Conservation (phyloP, 495 filamentous ascomycete species). For the Xylaria bambusicola region DNA sequence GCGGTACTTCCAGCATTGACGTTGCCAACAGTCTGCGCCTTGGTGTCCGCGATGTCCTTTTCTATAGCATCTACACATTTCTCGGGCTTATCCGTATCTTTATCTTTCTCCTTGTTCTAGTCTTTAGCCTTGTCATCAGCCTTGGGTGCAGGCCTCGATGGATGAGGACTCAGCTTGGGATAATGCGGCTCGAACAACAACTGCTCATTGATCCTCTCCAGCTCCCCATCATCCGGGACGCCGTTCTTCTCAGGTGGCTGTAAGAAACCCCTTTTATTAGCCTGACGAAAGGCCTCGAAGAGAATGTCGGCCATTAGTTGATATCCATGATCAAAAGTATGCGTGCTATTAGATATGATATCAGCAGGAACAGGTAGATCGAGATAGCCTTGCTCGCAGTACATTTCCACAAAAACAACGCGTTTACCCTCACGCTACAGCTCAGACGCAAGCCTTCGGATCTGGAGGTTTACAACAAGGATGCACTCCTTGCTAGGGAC, state of each 20-base stretch:
- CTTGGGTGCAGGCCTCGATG: no score
- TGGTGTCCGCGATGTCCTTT: no score
- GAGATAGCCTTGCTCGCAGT: slow-evolving; percentile 22
- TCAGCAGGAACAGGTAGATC: slow-evolving; percentile 23
- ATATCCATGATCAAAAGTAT: slow-evolving; percentile 45
- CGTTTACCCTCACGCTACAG: slow-evolving; percentile 32
- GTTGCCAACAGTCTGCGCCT: no score
- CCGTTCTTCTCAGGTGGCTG: slow-evolving; percentile 23
- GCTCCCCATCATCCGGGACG: slow-evolving; percentile 19
- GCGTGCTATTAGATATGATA: slow-evolving; percentile 25
- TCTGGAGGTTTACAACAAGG: slow-evolving; percentile 22
- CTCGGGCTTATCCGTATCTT: no score
- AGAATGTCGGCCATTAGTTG: slow-evolving; percentile 42
- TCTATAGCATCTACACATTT: no score
- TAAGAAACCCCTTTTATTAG: slow-evolving; percentile 31
- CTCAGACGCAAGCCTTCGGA: slow-evolving; percentile 26
- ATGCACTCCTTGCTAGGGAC: slow-evolving; percentile 28
- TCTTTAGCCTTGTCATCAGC: no score
- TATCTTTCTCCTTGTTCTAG: no score
- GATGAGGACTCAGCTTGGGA: background rate
- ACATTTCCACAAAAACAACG: slow-evolving; percentile 18
- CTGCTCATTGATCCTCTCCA: background rate
- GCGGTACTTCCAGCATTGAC: no score
- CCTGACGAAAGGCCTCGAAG: slow-evolving; percentile 29
- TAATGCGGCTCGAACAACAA: background rate